Percentiles rank a stretch among this genome's conserved stretches.
Conservation (phyloP, 1,139 yeast species). For the Hanseniaspora gamundiae region DNA sequence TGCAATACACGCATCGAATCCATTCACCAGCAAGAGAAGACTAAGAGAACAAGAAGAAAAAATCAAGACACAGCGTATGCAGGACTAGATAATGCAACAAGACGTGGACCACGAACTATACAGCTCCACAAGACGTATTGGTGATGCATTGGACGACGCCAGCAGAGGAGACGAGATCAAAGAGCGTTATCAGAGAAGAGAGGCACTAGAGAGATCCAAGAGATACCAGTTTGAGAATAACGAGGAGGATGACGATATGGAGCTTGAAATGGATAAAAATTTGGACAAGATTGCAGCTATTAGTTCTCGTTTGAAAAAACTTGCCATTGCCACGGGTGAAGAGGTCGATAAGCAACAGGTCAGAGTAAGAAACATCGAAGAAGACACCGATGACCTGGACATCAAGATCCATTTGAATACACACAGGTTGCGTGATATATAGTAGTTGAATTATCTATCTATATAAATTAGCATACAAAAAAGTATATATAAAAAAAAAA, state of each 20-base stretch:
- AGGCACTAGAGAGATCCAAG: conserved; percentile 28
- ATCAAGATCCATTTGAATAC: conserved; percentile 40
- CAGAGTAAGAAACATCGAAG: conserved; percentile 41
- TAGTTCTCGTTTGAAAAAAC: conserved; percentile 35
- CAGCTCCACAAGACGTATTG: conserved; percentile 39
- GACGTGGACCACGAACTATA: conserved; percentile 32
- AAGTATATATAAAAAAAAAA: neutral
- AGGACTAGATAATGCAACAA: conserved; percentile 39
- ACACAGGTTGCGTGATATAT: conserved; percentile 24
- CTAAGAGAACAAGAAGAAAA: conserved; percentile 64
- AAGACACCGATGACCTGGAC: conserved; percentile 41
- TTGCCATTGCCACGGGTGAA: conserved; percentile 40
- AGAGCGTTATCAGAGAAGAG: conserved; percentile 26
- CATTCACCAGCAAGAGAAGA: conserved; percentile 75
- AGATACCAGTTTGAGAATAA: conserved; percentile 46
- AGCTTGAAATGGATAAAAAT: conserved; percentile 43
- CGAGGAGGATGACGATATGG: conserved; percentile 50
- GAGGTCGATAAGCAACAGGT: conserved; percentile 42
- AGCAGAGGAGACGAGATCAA: conserved; percentile 12
- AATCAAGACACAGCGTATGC: conserved; percentile 52
- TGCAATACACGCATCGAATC: conserved; percentile 71
- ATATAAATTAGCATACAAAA: neutral
- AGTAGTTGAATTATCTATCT: conserved; percentile 8
- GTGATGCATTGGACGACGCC: conserved; percentile 24
- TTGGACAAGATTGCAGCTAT: conserved; percentile 38